A percentile compares a stretch with the other conserved stretches of the same genome.
phyloP scores from a whole-genome alignment of 2,329 filamentous ascomycete species.

The Pseudofabraea citricarpa region DNA sequence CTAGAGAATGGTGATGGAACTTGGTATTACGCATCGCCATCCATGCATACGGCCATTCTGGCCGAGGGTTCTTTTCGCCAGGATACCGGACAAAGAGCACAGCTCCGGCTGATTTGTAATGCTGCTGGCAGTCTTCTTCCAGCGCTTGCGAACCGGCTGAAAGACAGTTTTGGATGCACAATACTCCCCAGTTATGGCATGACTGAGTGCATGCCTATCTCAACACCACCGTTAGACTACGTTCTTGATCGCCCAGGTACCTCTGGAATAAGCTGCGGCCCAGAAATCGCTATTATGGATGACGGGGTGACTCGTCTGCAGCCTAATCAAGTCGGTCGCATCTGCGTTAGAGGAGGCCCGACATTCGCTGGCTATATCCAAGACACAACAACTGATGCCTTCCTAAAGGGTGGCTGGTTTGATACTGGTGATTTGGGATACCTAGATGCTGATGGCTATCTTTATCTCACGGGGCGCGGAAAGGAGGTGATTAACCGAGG shows the following conservation, averaged over 20 bases:
- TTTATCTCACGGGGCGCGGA: conserved; percentile 81
- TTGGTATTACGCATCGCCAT: conserved; percentile 55
- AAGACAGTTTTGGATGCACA: conserved; percentile 45
- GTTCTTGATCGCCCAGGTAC: conserved; percentile 46
- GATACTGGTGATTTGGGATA: conserved; percentile 82
- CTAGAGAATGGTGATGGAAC: conserved; percentile 42
- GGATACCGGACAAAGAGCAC: conserved; percentile 35
- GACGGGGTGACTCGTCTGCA: conserved; percentile 29
- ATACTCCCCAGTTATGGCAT: conserved; percentile 55
- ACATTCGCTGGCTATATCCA: conserved; percentile 45
- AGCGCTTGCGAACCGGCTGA: conserved; percentile 42
- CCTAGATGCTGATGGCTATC: conserved; percentile 69
- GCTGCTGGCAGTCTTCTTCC: conserved; percentile 49
- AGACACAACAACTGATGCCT: conserved; percentile 34
- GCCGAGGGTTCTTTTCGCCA: conserved; percentile 36
- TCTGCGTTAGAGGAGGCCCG: conserved; percentile 46
- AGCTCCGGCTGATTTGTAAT: conserved; percentile 48
- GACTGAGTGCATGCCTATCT: conserved; percentile 57
- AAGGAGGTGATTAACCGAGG: conserved; percentile 59
- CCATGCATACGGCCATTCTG: conserved; percentile 51
- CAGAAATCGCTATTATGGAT: conserved; percentile 45
- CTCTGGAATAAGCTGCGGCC: conserved; percentile 46
- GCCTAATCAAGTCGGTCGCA: conserved; percentile 36
- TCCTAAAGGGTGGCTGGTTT: conserved; percentile 69
- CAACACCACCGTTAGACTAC: conserved; percentile 47